A percentile compares a stretch with the other conserved stretches of the same genome.
Evolutionary conservation across 2,329 filamentous ascomycete species (phyloP).

Genomic region (Thelonectria blattea): DNA sequence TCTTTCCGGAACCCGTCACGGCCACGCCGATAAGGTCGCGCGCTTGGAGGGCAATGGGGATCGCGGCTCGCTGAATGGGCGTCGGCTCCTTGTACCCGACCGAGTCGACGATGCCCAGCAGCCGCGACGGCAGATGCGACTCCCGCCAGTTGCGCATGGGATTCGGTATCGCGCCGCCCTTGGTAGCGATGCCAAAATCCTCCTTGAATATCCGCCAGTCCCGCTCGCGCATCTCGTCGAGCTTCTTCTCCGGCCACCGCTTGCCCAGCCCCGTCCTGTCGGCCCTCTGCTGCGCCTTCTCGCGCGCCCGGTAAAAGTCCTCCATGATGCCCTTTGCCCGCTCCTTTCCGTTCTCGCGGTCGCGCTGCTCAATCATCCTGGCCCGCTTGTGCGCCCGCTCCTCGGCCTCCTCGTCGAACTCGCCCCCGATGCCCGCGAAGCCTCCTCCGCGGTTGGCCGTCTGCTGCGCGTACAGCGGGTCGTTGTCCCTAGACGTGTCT

Average conservation of each 20-base stretch:
- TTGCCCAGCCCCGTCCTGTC: conserved; percentile 80
- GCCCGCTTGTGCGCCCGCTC: conserved; percentile 64
- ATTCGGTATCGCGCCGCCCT: conserved; percentile 89
- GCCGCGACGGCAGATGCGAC: conserved; percentile 75
- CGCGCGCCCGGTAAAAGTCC: conserved; percentile 70
- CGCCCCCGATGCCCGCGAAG: conserved; percentile 57
- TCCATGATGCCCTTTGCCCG: conserved; percentile 83
- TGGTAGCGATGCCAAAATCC: conserved; percentile 95
- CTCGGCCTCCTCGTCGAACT: conserved; percentile 61
- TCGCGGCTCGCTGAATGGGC: conserved; percentile 90
- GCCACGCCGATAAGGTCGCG: conserved; percentile 98
- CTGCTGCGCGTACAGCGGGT: conserved; percentile 70
- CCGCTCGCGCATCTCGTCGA: conserved; percentile 93
- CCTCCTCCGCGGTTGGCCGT: conserved; percentile 42
- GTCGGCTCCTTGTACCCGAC: conserved; percentile 94
- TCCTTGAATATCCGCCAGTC: conserved; percentile 99
- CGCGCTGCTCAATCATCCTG: conserved; percentile 73
- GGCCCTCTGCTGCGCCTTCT: conserved; percentile 73
- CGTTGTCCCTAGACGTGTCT: conserved; percentile 74
- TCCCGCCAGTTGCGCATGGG: conserved; percentile 96
- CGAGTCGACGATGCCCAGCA: conserved; percentile 81
- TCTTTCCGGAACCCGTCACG: conserved; percentile 98
- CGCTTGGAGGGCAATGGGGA: conserved; percentile 90
- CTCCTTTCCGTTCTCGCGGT: conserved; percentile 75
- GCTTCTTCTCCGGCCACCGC: conserved; percentile 93